phyloP scores from a whole-genome alignment of 176 grass and related monocot species.

The Tuctoria greenei region DNA sequence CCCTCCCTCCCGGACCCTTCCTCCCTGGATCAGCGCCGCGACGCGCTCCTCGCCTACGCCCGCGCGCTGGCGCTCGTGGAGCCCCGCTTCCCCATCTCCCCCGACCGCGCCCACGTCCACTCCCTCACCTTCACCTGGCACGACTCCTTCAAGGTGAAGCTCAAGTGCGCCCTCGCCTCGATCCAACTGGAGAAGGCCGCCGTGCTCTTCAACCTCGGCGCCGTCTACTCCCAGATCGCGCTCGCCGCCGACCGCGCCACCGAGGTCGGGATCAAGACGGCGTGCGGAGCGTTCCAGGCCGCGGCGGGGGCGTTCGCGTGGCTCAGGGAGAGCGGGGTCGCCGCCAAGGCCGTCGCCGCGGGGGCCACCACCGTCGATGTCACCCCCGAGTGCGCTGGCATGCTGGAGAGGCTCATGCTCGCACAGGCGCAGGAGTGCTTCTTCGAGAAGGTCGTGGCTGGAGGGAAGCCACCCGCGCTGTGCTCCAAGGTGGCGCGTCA shows the following conservation, averaged over 20 bases:
- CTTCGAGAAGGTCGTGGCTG: conserved; percentile 96
- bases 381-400: conserved; percentile 74
- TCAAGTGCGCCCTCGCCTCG: conserved; percentile 68
- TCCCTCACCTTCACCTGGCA: conserved; percentile 92
- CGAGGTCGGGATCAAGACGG: conserved; percentile 75
- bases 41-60: conserved; percentile 70
- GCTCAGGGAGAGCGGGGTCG: conserved; percentile 72
- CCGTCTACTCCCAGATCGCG: conserved; percentile 45
- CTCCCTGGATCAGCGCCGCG: conserved; percentile 77
- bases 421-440: conserved; percentile 99
- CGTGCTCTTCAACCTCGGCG: conserved; percentile 84
- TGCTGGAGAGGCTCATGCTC: conserved; percentile 98
- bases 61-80: conserved; percentile 77
- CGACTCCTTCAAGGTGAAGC: conserved; percentile 78
- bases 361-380: conserved; percentile 79
- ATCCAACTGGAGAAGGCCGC: conserved; percentile 82
- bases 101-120: conserved; percentile 72
- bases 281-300: conserved; percentile 79
- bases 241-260: conserved; percentile 65
- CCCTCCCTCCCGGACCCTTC: conserved; percentile 46
- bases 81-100: conserved; percentile 88
- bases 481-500: conserved; percentile 97
- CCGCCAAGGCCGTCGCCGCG: conserved; percentile 66
- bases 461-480: conserved; percentile 73
- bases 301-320: conserved; percentile 74